Conservation (phyloP, 179 eudicot species). For the Gypsophila paniculata region DNA sequence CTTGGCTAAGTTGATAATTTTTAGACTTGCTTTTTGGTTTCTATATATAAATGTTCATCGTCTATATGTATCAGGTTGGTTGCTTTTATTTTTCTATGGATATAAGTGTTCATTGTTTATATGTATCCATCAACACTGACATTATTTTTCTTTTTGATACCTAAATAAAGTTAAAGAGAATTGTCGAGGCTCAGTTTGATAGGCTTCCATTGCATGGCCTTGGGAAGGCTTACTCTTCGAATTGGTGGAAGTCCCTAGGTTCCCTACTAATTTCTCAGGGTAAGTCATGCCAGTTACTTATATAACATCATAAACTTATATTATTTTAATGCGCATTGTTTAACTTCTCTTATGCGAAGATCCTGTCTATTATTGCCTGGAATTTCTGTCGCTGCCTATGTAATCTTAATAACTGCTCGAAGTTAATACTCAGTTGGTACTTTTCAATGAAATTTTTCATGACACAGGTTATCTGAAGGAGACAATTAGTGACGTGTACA, state of each 20-base stretch:
- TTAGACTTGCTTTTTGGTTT: neutral
- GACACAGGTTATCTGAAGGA: slow-evolving; percentile 74
- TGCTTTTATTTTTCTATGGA: too few relatives aligned
- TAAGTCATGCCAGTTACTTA: slow-evolving; percentile 23
- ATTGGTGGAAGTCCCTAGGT: slow-evolving; percentile 86
- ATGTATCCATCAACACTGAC: slow-evolving; percentile 15
- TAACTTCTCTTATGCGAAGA: neutral
- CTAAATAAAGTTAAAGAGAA: slow-evolving; percentile 52
- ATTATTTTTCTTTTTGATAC: neutral
- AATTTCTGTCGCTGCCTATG: slow-evolving; percentile 6
- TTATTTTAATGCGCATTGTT: too few relatives aligned
- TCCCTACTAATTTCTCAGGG: slow-evolving; percentile 59
- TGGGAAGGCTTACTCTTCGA: slow-evolving; percentile 68
- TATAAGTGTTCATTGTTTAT: too few relatives aligned
- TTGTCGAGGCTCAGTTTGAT: slow-evolving; percentile 66
- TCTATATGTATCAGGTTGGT: too few relatives aligned
- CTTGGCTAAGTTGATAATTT: neutral
- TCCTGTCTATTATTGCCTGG: neutral
- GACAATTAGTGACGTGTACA: slow-evolving; percentile 48
- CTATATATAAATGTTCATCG: slow-evolving; percentile 14
- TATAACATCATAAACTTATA: neutral
- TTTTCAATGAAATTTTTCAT: too few relatives aligned
- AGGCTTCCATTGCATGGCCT: slow-evolving; percentile 76
- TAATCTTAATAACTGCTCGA: too few relatives aligned
- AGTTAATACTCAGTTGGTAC: slow-evolving; percentile 1